Evolutionary conservation across 192 early-diverging fungal genomes (phyloP).

Genomic region (Spinellus fusiger): DNA sequence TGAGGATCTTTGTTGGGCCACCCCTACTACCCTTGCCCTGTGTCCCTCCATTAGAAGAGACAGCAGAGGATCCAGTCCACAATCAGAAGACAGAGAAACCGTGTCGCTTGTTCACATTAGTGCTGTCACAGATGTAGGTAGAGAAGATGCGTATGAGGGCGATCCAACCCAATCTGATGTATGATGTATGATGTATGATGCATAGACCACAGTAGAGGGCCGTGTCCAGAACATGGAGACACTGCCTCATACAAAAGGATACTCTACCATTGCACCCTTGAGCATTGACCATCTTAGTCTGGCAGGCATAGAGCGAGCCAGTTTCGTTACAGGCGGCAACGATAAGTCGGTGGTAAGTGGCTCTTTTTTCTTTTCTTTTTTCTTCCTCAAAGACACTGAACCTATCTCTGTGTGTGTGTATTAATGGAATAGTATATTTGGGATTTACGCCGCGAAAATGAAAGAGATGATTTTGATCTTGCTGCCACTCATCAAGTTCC

Average conservation of each 20-base stretch:
- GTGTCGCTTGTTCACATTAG: not conserved
- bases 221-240: not conserved
- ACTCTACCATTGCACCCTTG: not conserved
- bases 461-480: not conserved
- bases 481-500: not conserved
- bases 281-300: not conserved
- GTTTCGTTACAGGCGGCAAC: conserved; percentile 6
- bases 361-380: not conserved
- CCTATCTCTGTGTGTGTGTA: not conserved
- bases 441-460: not conserved
- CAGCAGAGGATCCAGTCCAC: too few relatives aligned
- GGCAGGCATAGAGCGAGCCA: not conserved
- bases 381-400: too few relatives aligned
- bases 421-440: not conserved
- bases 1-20: conserved; percentile 8
- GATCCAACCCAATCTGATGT: not conserved
- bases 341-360: conserved; percentile 6
- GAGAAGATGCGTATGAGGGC: not conserved
- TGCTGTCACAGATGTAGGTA: not conserved
- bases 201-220: conserved; percentile 3
- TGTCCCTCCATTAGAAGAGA: not conserved
- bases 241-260: conserved; percentile 3
- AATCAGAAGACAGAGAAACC: not conserved
- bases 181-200: not conserved
- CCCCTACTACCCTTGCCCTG: not conserved